Conservation (phyloP, 768 basidiomycete species). For the Saitozyma sp. region DNA sequence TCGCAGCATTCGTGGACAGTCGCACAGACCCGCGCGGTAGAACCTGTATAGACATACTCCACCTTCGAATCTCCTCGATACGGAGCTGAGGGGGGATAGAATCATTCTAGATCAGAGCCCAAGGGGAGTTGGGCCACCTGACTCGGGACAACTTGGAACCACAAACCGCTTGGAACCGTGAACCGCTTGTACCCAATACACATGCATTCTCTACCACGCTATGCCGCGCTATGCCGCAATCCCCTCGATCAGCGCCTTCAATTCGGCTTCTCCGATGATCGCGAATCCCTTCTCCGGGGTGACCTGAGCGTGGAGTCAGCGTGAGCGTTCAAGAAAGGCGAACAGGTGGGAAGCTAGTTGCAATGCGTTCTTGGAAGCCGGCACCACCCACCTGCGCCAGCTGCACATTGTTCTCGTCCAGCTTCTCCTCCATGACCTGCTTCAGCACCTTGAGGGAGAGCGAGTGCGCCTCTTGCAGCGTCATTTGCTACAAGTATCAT, state of each 20-base stretch:
- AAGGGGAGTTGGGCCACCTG: background rate
- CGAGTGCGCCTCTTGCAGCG: constrained; percentile 79
- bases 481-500: constrained; percentile 70
- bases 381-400: constrained; percentile 73
- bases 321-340: constrained; percentile 10
- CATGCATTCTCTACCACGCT: constrained; percentile 11
- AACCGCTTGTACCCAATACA: constrained; percentile 4
- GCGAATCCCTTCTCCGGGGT: constrained; percentile 79
- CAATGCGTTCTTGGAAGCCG: background rate
- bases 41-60: no score
- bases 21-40: no score
- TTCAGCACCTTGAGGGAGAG: constrained; percentile 87
- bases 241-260: constrained; percentile 81
- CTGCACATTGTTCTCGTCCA: constrained; percentile 98
- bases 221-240: constrained; percentile 49
- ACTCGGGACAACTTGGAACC: background rate
- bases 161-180: background rate
- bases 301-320: constrained; percentile 59
- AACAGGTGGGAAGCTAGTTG: no score
- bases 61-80: no score
- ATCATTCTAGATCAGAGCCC: background rate
- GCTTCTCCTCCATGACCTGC: constrained; percentile 99
- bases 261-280: constrained; percentile 74
- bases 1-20: no score
- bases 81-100: background rate